phyloP scores from a whole-genome alignment of 2,329 filamentous ascomycete genomes.

The Exserohilum rostratum region DNA sequence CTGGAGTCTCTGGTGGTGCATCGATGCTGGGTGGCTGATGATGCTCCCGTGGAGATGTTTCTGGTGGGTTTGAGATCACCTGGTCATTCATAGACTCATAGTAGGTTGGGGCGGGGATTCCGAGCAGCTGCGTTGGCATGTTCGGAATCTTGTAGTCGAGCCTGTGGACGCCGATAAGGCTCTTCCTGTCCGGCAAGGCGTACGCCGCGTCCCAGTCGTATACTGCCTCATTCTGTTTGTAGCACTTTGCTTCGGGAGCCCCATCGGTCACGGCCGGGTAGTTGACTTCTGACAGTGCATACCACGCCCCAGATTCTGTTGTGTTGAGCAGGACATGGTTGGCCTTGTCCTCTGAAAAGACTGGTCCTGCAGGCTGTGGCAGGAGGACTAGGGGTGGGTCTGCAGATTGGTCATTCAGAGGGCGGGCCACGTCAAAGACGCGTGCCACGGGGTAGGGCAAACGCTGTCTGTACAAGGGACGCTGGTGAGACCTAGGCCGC shows the following conservation, averaged over 20 bases:
- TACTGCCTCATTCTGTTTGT: slow-evolving; percentile 47
- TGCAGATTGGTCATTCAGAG: slow-evolving; percentile 67
- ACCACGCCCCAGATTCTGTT: slow-evolving; percentile 88
- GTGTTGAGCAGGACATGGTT: slow-evolving; percentile 78
- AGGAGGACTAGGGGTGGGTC: slow-evolving; percentile 82
- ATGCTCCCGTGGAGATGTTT: slow-evolving; percentile 25
- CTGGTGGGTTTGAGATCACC: slow-evolving; percentile 29
- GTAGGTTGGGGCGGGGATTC: slow-evolving; percentile 36
- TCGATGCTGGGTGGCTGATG: slow-evolving; percentile 25
- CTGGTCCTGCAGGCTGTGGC: slow-evolving; percentile 78
- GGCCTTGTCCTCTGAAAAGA: slow-evolving; percentile 48
- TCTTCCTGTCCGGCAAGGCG: slow-evolving; percentile 39
- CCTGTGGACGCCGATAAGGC: slow-evolving; percentile 50
- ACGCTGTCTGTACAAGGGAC: slow-evolving; percentile 58
- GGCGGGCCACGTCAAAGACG: slow-evolving; percentile 86
- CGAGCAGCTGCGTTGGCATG: slow-evolving; percentile 24
- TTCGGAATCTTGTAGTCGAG: slow-evolving; percentile 36
- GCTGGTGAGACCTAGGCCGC: slow-evolving; percentile 43
- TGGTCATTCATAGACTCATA: slow-evolving; percentile 27
- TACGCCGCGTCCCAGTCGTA: slow-evolving; percentile 36
- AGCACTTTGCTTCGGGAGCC: slow-evolving; percentile 63
- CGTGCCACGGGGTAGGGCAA: slow-evolving; percentile 80
- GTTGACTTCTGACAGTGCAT: slow-evolving; percentile 82
- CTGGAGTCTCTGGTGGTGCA: slow-evolving; percentile 22
- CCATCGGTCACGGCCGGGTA: slow-evolving; percentile 85